These are phyloP conservation scores for Lipomyces oligophaga DNA, from an alignment of 805 yeast genomes.

Conservation along the genomic window DNA sequence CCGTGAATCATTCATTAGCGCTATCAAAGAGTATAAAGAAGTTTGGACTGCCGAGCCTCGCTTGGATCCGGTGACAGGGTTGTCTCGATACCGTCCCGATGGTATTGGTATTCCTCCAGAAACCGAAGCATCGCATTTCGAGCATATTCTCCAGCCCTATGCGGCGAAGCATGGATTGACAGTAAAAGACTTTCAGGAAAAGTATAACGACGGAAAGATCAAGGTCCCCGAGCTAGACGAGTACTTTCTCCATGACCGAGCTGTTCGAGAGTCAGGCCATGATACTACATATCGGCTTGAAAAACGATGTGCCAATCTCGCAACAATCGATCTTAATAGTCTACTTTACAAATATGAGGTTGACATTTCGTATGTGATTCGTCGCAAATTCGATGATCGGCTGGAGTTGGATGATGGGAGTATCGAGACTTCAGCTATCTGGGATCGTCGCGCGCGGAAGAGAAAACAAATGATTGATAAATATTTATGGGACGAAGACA, in stretches of 20 bases:
- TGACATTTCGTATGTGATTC: constrained; percentile 69
- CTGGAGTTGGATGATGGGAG: constrained; percentile 39
- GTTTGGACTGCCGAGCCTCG: constrained; percentile 82
- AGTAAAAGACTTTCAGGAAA: constrained; percentile 59
- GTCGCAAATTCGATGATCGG: constrained; percentile 51
- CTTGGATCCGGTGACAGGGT: constrained; percentile 64
- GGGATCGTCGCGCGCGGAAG: constrained; percentile 56
- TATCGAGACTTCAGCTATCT: constrained; percentile 48
- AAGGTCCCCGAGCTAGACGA: constrained; percentile 80
- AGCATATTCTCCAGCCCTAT: constrained; percentile 63
- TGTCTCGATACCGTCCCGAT: constrained; percentile 85
- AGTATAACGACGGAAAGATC: constrained; percentile 64
- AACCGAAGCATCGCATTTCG: constrained; percentile 86
- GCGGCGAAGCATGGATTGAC: constrained; percentile 57
- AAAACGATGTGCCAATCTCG: constrained; percentile 82
- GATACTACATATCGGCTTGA: constrained; percentile 90
- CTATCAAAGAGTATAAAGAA: constrained; percentile 76
- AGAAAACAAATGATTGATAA: constrained; percentile 58
- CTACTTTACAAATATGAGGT: constrained; percentile 83
- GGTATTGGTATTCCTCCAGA: constrained; percentile 97
- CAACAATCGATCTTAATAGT: constrained; percentile 85
- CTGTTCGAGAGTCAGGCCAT: constrained; percentile 94
- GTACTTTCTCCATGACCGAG: constrained; percentile 86
- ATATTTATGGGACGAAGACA: constrained; percentile 79
- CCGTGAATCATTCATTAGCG: constrained; percentile 62